phyloP scores from a whole-genome alignment of 257 asterid genomes.

The Gardenia jasminoides region DNA sequence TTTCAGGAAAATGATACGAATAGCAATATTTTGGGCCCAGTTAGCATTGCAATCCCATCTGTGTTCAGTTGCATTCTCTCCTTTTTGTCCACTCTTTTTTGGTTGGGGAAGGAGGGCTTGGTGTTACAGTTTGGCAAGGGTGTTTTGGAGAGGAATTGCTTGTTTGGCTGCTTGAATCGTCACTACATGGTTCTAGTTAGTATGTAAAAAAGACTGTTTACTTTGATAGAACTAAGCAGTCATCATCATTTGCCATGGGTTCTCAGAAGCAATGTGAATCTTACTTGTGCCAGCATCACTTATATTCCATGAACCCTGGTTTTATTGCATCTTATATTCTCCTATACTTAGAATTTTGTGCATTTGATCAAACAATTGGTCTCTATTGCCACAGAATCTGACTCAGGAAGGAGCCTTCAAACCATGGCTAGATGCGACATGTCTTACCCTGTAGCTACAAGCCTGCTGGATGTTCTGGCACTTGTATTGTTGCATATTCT shows the following conservation, averaged over 20 bases:
- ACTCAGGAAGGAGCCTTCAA: conserved; percentile 23
- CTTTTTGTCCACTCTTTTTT: background rate
- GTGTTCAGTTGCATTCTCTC: background rate
- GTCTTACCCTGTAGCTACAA: conserved; percentile 16
- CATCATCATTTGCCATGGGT: background rate
- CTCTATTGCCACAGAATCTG: conserved; percentile 18
- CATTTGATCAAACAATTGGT: conserved; percentile 5
- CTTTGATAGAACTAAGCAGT: background rate
- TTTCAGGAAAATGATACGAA: background rate
- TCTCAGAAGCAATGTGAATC: no score
- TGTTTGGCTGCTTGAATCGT: background rate
- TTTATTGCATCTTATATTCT: background rate
- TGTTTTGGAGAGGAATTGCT: background rate
- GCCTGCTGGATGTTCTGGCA: conserved; percentile 5
- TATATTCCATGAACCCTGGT: background rate
- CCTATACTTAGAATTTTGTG: background rate
- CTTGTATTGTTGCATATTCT: background rate
- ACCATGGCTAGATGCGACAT: conserved; percentile 28
- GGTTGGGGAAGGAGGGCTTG: background rate
- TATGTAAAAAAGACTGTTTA: background rate
- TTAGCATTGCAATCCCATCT: background rate
- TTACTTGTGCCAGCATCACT: background rate
- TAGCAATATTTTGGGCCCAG: background rate
- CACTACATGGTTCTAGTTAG: background rate
- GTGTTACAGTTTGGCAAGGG: background rate